phyloP scores from a whole-genome alignment of 352 stramenopile genomes.

The Lagenidium sp. region DNA sequence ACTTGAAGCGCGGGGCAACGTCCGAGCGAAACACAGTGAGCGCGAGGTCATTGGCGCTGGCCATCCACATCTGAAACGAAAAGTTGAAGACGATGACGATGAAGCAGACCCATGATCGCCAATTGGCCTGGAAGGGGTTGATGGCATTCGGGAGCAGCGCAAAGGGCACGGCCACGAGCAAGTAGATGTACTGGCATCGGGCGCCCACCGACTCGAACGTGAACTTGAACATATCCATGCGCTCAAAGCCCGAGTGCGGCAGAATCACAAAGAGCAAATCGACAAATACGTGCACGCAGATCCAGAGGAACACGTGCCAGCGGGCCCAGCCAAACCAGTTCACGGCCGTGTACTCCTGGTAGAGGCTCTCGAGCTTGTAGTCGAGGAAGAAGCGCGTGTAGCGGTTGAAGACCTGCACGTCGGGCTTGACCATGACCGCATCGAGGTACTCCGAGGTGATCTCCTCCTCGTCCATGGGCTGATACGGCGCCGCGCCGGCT shows the following conservation, averaged over 20 bases:
- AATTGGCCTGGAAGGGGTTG: constrained; percentile 71
- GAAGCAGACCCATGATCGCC: constrained; percentile 62
- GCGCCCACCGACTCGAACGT: constrained; percentile 27
- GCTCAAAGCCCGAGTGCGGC: constrained; percentile 40
- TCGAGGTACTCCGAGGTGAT: constrained; percentile 69
- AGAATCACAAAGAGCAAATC: constrained; percentile 56
- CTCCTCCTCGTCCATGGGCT: constrained; percentile 12
- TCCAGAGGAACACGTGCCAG: constrained; percentile 65
- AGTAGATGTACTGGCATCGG: constrained; percentile 65
- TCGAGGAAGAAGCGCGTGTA: constrained; percentile 80
- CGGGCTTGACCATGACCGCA: constrained; percentile 59
- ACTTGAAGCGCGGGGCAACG: constrained; percentile 29
- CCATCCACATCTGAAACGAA: constrained; percentile 70
- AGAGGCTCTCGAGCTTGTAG: constrained; percentile 56
- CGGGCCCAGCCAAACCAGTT: constrained; percentile 76
- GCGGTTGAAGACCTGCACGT: constrained; percentile 65
- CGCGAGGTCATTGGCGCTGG: constrained; percentile 41
- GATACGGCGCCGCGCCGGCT: not conserved
- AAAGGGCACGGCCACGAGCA: constrained; percentile 64
- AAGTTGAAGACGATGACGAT: constrained; percentile 76
- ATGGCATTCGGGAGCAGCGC: constrained; percentile 43
- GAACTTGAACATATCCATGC: constrained; percentile 66
- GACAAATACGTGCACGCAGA: constrained; percentile 58
- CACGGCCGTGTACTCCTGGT: constrained; percentile 79
- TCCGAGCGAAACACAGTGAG: constrained; percentile 27